These are phyloP conservation scores for Naganishia randhawae DNA, from an alignment of 768 basidiomycete species.

Conservation along the genomic window DNA sequence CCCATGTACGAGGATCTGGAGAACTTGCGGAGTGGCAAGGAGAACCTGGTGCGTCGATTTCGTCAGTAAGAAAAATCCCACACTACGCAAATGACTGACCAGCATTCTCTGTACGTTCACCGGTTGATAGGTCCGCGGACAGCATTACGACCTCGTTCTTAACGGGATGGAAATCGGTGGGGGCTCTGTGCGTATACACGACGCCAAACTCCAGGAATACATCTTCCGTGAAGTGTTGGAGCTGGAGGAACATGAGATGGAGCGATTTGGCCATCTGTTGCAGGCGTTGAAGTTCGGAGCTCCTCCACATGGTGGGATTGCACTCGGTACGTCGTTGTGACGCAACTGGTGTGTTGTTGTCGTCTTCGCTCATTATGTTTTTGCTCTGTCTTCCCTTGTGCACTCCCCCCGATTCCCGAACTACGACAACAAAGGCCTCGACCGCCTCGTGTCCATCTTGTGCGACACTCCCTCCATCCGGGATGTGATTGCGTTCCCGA, in stretches of 20 bases:
- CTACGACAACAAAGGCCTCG: constrained; percentile 88
- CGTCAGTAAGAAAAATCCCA: not conserved
- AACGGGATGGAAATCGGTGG: constrained; percentile 93
- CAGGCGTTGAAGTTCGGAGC: constrained; percentile 85
- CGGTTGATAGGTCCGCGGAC: constrained; percentile 77
- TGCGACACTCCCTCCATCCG: constrained; percentile 82
- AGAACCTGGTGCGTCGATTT: constrained; percentile 52
- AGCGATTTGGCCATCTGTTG: constrained; percentile 75
- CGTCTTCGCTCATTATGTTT: not conserved
- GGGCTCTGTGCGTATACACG: constrained; percentile 87
- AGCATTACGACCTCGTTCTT: constrained; percentile 92
- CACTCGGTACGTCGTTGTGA: constrained; percentile 63
- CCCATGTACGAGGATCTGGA: constrained; percentile 87
- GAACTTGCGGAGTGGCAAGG: constrained; percentile 66
- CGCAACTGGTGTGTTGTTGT: not conserved
- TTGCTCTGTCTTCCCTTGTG: constrained; percentile 24
- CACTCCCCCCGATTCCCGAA: constrained; percentile 24
- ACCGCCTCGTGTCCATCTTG: constrained; percentile 85
- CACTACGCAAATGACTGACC: not conserved
- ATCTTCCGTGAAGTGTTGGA: constrained; percentile 72
- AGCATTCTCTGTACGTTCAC: not conserved
- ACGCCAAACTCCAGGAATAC: constrained; percentile 77
- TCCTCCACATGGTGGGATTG: constrained; percentile 92
- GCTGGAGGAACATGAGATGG: constrained; percentile 69
- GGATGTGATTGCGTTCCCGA: constrained; percentile 96